These are phyloP conservation scores for Debaryomyces subglobosus DNA, from an alignment of 1,139 yeast genomes.

Conservation along the genomic window DNA sequence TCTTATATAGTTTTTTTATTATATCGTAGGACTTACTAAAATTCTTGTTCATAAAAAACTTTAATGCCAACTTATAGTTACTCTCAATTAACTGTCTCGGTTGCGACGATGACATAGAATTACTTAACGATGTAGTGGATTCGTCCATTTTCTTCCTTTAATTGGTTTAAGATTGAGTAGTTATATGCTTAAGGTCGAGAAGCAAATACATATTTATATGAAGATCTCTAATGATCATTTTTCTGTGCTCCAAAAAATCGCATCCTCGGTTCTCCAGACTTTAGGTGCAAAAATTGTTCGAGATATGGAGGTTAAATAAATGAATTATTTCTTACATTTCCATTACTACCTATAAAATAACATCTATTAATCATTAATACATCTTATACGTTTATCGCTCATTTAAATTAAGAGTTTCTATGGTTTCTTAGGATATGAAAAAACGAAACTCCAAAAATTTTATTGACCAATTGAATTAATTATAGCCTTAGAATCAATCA, in stretches of 20 bases:
- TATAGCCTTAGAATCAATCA: neutral
- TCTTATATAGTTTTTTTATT: slow-evolving; percentile 26
- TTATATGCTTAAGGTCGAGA: neutral
- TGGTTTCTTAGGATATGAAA: neutral
- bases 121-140: slow-evolving; percentile 2
- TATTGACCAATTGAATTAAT: neutral
- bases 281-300: neutral
- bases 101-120: slow-evolving; percentile 6
- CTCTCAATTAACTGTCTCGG: slow-evolving; percentile 19
- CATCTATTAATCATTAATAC: neutral
- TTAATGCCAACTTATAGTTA: slow-evolving; percentile 40
- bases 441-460: neutral
- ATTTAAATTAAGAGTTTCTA: neutral
- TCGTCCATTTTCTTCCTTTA: slow-evolving; percentile 2
- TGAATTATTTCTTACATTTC: neutral
- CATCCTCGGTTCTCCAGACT: neutral
- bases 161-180: neutral
- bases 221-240: neutral
- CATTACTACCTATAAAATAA: neutral
- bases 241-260: neutral
- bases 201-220: neutral
- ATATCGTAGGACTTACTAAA: slow-evolving; percentile 38
- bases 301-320: neutral
- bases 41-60: slow-evolving; percentile 44
- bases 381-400: neutral